phyloP scores from a whole-genome alignment of 2,329 filamentous ascomycete genomes.

The Cercospora canescens region DNA sequence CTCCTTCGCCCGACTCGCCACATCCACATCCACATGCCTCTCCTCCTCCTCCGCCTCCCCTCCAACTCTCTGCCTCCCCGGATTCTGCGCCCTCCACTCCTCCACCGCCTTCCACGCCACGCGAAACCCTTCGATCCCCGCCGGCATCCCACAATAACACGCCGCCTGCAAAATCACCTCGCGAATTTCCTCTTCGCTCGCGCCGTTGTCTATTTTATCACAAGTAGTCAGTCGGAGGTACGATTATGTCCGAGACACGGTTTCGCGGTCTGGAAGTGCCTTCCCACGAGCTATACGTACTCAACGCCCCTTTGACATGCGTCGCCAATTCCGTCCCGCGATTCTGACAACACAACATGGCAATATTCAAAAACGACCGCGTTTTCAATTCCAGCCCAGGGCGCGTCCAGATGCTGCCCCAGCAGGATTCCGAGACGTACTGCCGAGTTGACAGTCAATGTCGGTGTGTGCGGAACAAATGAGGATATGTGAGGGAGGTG shows the following conservation, averaged over 20 bases:
- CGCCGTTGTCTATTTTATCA: too few relatives aligned
- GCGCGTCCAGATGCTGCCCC: slow-evolving; percentile 65
- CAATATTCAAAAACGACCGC: slow-evolving; percentile 63
- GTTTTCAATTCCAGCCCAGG: slow-evolving; percentile 63
- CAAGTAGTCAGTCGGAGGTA: too few relatives aligned
- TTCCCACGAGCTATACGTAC: too few relatives aligned
- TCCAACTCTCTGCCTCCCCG: not conserved
- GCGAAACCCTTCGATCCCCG: slow-evolving; percentile 57
- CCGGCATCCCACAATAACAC: slow-evolving; percentile 56
- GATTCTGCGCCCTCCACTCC: slow-evolving; percentile 44
- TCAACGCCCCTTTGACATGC: slow-evolving; percentile 63
- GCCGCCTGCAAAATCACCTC: slow-evolving; percentile 57
- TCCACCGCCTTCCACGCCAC: slow-evolving; percentile 53
- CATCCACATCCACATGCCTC: slow-evolving; percentile 10
- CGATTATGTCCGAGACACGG: too few relatives aligned
- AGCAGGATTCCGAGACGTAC: slow-evolving; percentile 62
- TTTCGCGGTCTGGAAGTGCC: too few relatives aligned
- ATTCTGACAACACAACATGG: slow-evolving; percentile 64
- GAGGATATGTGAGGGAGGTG: too few relatives aligned
- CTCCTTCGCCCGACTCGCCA: slow-evolving; percentile 5
- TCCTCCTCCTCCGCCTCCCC: slow-evolving; percentile 8
- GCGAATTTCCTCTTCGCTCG: slow-evolving; percentile 62
- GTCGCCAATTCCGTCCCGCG: slow-evolving; percentile 59
- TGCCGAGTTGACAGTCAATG: slow-evolving; percentile 17
- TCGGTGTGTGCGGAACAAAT: not conserved